phyloP scores from a whole-genome alignment of 108 stramenopile genomes.

The Nitzschia sp. region DNA sequence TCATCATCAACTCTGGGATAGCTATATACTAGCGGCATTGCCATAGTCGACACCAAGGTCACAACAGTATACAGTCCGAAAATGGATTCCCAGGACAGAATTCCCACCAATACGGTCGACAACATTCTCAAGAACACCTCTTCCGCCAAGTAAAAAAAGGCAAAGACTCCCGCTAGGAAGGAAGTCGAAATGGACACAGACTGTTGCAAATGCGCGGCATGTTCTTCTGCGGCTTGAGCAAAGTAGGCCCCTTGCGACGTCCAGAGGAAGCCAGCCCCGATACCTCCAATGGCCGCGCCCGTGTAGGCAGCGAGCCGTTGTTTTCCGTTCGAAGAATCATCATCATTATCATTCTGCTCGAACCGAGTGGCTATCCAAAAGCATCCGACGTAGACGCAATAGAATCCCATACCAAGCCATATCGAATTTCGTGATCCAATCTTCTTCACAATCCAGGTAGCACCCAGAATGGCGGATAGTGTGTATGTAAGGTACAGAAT shows the following conservation, averaged over 20 bases:
- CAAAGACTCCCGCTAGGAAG: constrained; percentile 66
- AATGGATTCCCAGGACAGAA: constrained; percentile 54
- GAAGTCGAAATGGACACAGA: constrained; percentile 46
- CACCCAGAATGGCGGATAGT: constrained; percentile 63
- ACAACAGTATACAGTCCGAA: constrained; percentile 65
- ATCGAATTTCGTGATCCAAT: constrained; percentile 57
- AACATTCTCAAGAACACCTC: constrained; percentile 65
- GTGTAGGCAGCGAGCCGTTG: constrained; percentile 26
- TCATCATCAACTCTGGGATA: constrained; percentile 9
- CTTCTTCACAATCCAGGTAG: constrained; percentile 56
- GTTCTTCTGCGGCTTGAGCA: constrained; percentile 47
- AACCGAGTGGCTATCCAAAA: constrained; percentile 48
- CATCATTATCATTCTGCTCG: neutral
- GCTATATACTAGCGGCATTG: constrained; percentile 43
- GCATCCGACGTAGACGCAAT: constrained; percentile 63
- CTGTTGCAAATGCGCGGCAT: constrained; percentile 32
- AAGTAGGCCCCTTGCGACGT: constrained; percentile 84
- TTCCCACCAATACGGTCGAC: constrained; percentile 55
- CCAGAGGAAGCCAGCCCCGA: constrained; percentile 81
- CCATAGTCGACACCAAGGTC: constrained; percentile 39
- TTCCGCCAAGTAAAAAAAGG: constrained; percentile 65
- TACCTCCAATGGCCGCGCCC: constrained; percentile 71
- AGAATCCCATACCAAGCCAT: constrained; percentile 63
- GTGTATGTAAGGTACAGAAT: constrained; percentile 70
- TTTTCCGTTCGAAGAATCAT: too few relatives aligned